These are phyloP conservation scores for Nicotiana obtusifolia DNA, from an alignment of 257 asterid genomes.

Conservation along the genomic window DNA sequence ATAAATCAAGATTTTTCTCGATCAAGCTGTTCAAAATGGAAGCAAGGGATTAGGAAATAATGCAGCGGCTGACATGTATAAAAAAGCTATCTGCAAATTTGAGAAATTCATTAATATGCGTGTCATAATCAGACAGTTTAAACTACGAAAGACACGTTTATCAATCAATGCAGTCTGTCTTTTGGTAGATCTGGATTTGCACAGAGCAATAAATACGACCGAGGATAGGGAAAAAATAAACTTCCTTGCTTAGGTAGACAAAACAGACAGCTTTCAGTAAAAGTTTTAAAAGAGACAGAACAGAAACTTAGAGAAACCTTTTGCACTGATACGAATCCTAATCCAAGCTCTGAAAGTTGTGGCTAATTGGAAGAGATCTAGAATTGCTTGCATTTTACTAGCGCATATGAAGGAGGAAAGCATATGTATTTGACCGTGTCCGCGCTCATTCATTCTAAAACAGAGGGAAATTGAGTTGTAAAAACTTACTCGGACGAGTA, in stretches of 20 bases:
- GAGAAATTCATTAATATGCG: background rate
- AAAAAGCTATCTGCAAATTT: conserved; percentile 22
- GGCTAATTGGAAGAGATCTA: background rate
- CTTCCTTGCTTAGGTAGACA: background rate
- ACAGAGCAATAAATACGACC: background rate
- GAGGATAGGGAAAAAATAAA: background rate
- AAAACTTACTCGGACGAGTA: too few species aligned
- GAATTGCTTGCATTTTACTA: too few species aligned
- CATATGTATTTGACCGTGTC: too few species aligned
- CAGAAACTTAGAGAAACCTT: background rate
- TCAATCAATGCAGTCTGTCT: too few species aligned
- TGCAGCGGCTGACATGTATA: conserved; percentile 61
- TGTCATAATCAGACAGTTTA: background rate
- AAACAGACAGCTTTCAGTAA: background rate
- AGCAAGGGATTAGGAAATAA: conserved; percentile 53
- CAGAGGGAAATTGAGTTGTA: too few species aligned
- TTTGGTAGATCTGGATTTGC: too few species aligned
- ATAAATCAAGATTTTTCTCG: conserved; percentile 32
- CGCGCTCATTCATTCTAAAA: too few species aligned
- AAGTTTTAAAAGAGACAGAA: background rate
- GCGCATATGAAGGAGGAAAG: too few species aligned
- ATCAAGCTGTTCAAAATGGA: conserved; percentile 28
- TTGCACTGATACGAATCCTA: background rate
- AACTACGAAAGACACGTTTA: too few species aligned
- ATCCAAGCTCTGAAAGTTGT: background rate